Percentiles rank a stretch among this genome's conserved stretches.
phyloP scores from a whole-genome alignment of 106 monocot species.

The Xerophyta viscosa region DNA sequence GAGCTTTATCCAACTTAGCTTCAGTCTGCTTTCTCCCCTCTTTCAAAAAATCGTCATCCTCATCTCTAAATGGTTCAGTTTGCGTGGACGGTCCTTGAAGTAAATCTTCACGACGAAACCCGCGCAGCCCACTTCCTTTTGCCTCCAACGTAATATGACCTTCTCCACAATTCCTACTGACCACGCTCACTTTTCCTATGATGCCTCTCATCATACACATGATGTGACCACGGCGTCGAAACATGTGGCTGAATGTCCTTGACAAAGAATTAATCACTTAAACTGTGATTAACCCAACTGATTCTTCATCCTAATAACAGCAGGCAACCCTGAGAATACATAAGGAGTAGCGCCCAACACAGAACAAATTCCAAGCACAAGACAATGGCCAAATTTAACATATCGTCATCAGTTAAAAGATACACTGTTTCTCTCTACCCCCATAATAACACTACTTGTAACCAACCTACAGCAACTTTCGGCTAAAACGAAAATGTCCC shows the following conservation, averaged over 20 bases:
- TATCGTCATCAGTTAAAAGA: too few relatives aligned
- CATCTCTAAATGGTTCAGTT: slow-evolving; percentile 27
- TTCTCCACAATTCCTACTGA: slow-evolving; percentile 85
- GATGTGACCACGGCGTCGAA: slow-evolving; percentile 82
- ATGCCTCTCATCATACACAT: slow-evolving; percentile 88
- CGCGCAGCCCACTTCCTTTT: slow-evolving; percentile 79
- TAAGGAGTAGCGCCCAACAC: too few relatives aligned
- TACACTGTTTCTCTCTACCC: too few relatives aligned
- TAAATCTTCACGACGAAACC: slow-evolving; percentile 49
- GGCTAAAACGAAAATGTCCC: too few relatives aligned
- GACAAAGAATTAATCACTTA: too few relatives aligned
- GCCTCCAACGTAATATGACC: slow-evolving; percentile 79
- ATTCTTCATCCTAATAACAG: too few relatives aligned
- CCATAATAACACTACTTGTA: too few relatives aligned
- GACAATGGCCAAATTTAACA: slow-evolving; percentile 21
- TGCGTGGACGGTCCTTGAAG: slow-evolving; percentile 27
- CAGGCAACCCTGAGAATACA: too few relatives aligned
- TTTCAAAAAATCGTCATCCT: slow-evolving; percentile 80
- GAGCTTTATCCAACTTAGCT: slow-evolving; percentile 73
- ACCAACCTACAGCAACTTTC: too few relatives aligned
- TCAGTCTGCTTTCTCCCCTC: slow-evolving; percentile 85
- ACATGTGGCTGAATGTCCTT: slow-evolving; percentile 88
- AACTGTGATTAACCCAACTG: too few relatives aligned
- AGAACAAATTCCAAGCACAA: too few relatives aligned
- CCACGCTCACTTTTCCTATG: slow-evolving; percentile 62